These are phyloP conservation scores for Setaria viridis DNA, from an alignment of 202 grass and related monocot species.

Conservation along the genomic window DNA sequence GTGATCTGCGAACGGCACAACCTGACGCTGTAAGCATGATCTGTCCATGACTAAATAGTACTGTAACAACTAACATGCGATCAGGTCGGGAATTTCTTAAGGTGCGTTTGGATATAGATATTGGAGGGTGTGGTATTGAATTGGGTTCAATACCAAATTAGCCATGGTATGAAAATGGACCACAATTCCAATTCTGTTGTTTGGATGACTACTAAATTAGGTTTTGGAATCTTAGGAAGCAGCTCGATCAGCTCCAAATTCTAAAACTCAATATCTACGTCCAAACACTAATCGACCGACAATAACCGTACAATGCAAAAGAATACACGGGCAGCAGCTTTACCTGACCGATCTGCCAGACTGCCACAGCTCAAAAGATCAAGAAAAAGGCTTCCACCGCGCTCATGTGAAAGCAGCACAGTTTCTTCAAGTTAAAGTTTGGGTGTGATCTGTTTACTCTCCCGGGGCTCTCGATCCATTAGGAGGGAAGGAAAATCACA, in stretches of 20 bases:
- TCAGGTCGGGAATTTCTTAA: not conserved
- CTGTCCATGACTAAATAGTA: too few relatives aligned
- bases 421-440: not conserved
- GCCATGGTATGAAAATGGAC: too few relatives aligned
- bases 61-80: not conserved
- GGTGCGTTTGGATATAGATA: too few relatives aligned
- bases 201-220: too few relatives aligned
- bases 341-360: not conserved
- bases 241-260: too few relatives aligned
- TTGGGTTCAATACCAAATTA: too few relatives aligned
- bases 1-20: constrained; percentile 23
- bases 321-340: not conserved
- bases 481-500: not conserved
- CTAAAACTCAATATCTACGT: too few relatives aligned
- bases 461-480: not conserved
- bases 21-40: not conserved
- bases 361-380: not conserved
- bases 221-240: too few relatives aligned
- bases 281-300: not conserved
- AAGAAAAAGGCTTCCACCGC: not conserved
- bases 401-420: not conserved
- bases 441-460: too few relatives aligned
- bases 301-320: not conserved
- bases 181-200: too few relatives aligned
- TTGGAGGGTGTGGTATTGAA: too few relatives aligned